Evolutionary conservation across 2,329 filamentous ascomycete species (phyloP).

Genomic region (Epichloe scottii): DNA sequence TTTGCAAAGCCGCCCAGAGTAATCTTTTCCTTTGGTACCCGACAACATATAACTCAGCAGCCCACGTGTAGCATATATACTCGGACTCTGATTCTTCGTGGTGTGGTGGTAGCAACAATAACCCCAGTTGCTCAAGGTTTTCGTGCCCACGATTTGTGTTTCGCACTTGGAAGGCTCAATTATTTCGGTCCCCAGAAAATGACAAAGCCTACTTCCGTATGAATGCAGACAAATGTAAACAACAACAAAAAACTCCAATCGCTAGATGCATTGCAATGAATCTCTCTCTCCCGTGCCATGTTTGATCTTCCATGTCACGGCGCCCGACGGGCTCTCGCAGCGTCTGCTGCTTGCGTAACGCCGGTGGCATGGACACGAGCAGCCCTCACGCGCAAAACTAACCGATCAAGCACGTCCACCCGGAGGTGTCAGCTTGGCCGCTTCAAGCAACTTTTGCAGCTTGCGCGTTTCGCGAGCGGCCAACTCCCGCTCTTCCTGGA

Average conservation of each 20-base stretch:
- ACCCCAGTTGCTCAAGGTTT: not conserved
- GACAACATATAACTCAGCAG: not conserved
- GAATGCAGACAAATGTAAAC: constrained; percentile 11
- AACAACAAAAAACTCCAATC: constrained; percentile 24
- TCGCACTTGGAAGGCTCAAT: not conserved
- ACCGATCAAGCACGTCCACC: constrained; percentile 5
- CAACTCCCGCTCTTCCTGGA: constrained; percentile 64
- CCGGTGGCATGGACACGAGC: not conserved
- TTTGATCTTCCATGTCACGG: not conserved
- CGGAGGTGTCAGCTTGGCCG: constrained; percentile 44
- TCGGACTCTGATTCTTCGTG: not conserved
- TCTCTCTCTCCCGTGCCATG: not conserved
- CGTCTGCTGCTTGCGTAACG: not conserved
- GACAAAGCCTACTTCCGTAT: constrained; percentile 8
- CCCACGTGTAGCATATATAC: not conserved
- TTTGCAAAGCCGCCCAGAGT: not conserved
- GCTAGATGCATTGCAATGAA: constrained; percentile 22
- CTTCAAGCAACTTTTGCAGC: constrained; percentile 54
- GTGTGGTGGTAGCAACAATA: not conserved
- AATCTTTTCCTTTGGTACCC: not conserved
- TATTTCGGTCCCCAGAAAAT: not conserved
- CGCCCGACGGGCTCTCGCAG: not conserved
- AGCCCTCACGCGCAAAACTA: not conserved
- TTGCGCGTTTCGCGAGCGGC: constrained; percentile 59
- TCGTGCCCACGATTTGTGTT: not conserved